These are phyloP conservation scores for Primulina eburnea DNA, from an alignment of 257 asterid genomes.

Conservation along the genomic window DNA sequence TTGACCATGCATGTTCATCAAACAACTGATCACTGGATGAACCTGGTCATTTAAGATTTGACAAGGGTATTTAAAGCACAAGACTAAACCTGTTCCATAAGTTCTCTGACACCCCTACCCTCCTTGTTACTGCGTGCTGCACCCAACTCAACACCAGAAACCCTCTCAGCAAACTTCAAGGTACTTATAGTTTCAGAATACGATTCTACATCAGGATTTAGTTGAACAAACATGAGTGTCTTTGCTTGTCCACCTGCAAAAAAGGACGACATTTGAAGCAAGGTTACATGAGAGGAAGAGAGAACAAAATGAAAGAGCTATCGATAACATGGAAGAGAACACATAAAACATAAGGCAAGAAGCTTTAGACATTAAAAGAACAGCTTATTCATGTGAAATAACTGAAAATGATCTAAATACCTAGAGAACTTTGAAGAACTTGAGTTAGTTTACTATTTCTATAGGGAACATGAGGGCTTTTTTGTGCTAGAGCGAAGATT, in stretches of 20 bases:
- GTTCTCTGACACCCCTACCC: constrained; percentile 86
- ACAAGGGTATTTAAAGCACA: constrained; percentile 6
- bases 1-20: neutral
- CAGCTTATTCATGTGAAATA: constrained; percentile 6
- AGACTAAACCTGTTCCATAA: constrained; percentile 81
- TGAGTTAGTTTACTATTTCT: constrained; percentile 96
- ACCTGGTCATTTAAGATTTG: neutral
- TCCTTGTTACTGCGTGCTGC: constrained; percentile 85
- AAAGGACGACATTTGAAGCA: constrained; percentile 1
- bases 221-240: constrained; percentile 94
- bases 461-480: constrained; percentile 85
- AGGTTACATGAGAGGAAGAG: constrained; percentile 12
- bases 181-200: constrained; percentile 87
- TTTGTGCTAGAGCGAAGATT: constrained; percentile 88
- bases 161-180: constrained; percentile 94
- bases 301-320: constrained; percentile 6
- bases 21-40: neutral
- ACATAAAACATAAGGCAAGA: constrained; percentile 3
- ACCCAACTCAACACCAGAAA: constrained; percentile 96
- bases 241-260: constrained; percentile 93
- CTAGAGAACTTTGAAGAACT: constrained; percentile 95
- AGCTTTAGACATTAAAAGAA: constrained; percentile 3
- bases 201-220: constrained; percentile 92
- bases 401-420: constrained; percentile 38
- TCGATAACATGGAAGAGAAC: constrained; percentile 8